Evolutionary conservation across 805 yeast species (phyloP).

Genomic region (Pichia occidentalis): DNA sequence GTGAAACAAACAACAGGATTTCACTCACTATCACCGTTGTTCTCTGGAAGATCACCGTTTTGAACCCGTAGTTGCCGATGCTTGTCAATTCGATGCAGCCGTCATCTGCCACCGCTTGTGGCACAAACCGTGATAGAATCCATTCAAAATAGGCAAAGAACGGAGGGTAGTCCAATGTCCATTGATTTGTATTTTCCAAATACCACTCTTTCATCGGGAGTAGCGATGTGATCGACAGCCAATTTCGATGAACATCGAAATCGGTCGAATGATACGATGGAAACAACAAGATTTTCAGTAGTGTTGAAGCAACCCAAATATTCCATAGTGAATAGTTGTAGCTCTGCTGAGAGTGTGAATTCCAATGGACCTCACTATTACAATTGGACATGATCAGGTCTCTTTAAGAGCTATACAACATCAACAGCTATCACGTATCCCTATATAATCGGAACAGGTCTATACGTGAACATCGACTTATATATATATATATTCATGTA

Average conservation of each 20-base stretch:
- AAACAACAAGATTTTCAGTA: slow-evolving; percentile 54
- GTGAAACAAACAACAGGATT: slow-evolving; percentile 55
- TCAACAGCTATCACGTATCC: too few species aligned
- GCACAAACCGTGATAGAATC: slow-evolving; percentile 65
- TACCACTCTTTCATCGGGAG: slow-evolving; percentile 83
- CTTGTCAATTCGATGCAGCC: slow-evolving; percentile 70
- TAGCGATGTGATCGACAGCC: slow-evolving; percentile 84
- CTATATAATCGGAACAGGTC: too few species aligned
- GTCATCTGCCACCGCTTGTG: slow-evolving; percentile 52
- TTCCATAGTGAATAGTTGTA: slow-evolving; percentile 51
- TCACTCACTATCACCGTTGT: slow-evolving; percentile 75
- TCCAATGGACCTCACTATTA: too few species aligned
- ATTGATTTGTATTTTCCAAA: slow-evolving; percentile 64
- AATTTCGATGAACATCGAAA: slow-evolving; percentile 94
- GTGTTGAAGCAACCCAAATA: slow-evolving; percentile 57
- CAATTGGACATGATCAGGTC: too few species aligned
- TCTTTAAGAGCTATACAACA: too few species aligned
- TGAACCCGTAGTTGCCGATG: slow-evolving; percentile 62
- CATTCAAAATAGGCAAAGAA: slow-evolving; percentile 95
- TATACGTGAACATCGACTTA: too few species aligned
- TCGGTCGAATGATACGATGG: slow-evolving; percentile 91
- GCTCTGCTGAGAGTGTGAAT: too few species aligned
- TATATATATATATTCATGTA: too few species aligned
- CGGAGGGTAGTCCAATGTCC: slow-evolving; percentile 98
- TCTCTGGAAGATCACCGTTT: slow-evolving; percentile 81